Evolutionary conservation across 2,329 filamentous ascomycete species (phyloP), one percentile per base, ranked within the genome.

Genomic region (Endoconidiophora laricicola): DNA sequence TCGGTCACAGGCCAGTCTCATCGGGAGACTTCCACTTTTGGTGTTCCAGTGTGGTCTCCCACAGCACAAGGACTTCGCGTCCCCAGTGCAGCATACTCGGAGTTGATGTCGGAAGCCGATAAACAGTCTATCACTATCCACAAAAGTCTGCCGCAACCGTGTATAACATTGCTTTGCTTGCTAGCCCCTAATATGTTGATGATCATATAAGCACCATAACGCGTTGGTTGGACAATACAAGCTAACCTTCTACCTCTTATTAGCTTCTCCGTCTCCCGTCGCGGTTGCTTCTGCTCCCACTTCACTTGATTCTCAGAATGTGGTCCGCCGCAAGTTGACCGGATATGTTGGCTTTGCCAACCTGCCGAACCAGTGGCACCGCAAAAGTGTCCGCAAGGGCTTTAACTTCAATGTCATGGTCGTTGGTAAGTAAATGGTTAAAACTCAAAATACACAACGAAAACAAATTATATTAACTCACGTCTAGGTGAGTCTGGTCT

Each of bases 321-420:
- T 98, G 66, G 90, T 98, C 61, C 86, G 91, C 69, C 80, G 91
- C 69, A 98, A 98, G 76, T 74, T 98, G 64, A 96, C 91, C 46
- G 91, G 91, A 63, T 98, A 96, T 62, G 91, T 98, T 62, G 91
- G 91, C 58, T 98, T 98, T 63, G 91, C 91, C 67, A 98, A 98
- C 67, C 71, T 98, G 64, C 91, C 91, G 57, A 98, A 98, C 72
- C 91, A 98, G 71, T 98, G 91, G 91, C 91, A 98, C 75, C 90
- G 91, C 69, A 98, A 98, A 83, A 95, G 88, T 79, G 91, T 98
- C 62, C 86, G 91, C 65, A 98, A 98, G 71, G 91, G 91, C 55
- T 98, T 98, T 79, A 98, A 96, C 78, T 98, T 98, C 77, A 98
- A 98, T 66, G 91, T 98, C 59, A 98, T 98, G 91, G 91, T 98